Conservation (phyloP, 2,329 filamentous ascomycete genomes). For the Aspergillus novoparasiticus region DNA sequence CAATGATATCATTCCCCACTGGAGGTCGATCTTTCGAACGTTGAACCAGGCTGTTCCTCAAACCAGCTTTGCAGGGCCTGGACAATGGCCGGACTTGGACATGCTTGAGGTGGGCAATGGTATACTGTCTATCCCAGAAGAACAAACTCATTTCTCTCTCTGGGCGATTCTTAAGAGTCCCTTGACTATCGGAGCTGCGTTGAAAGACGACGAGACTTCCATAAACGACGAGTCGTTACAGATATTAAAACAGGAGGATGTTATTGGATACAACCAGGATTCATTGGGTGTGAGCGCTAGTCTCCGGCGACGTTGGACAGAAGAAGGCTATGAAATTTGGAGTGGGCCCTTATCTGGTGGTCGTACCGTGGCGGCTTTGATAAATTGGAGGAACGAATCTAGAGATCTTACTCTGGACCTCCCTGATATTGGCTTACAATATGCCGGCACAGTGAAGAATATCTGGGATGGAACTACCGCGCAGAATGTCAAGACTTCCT, state of each 20-base stretch:
- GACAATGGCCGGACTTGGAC: slow-evolving; percentile 56
- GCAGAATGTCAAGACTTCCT: slow-evolving; percentile 27
- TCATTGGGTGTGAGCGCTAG: slow-evolving; percentile 53
- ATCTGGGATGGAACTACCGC: slow-evolving; percentile 29
- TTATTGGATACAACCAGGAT: slow-evolving; percentile 63
- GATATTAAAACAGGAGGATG: slow-evolving; percentile 54
- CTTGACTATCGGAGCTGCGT: slow-evolving; percentile 50
- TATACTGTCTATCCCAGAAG: slow-evolving; percentile 50
- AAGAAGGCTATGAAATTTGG: slow-evolving; percentile 57
- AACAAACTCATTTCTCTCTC: slow-evolving; percentile 56
- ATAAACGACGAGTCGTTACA: slow-evolving; percentile 46
- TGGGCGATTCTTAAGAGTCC: slow-evolving; percentile 58
- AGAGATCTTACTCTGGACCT: slow-evolving; percentile 49
- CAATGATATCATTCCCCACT: slow-evolving; percentile 57
- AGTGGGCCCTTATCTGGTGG: slow-evolving; percentile 50
- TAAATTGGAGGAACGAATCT: slow-evolving; percentile 54
- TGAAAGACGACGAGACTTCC: slow-evolving; percentile 37
- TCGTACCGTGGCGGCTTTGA: slow-evolving; percentile 49
- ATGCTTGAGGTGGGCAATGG: slow-evolving; percentile 57
- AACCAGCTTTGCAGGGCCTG: slow-evolving; percentile 46
- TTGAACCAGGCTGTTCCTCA: slow-evolving; percentile 56
- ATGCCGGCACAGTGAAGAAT: slow-evolving; percentile 36
- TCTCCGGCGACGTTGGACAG: slow-evolving; percentile 52
- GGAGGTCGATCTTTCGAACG: slow-evolving; percentile 56
- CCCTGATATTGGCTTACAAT: slow-evolving; percentile 43